Evolutionary conservation across 768 basidiomycete genomes (phyloP).

Genomic region (Leccinum olivaceopallidum): DNA sequence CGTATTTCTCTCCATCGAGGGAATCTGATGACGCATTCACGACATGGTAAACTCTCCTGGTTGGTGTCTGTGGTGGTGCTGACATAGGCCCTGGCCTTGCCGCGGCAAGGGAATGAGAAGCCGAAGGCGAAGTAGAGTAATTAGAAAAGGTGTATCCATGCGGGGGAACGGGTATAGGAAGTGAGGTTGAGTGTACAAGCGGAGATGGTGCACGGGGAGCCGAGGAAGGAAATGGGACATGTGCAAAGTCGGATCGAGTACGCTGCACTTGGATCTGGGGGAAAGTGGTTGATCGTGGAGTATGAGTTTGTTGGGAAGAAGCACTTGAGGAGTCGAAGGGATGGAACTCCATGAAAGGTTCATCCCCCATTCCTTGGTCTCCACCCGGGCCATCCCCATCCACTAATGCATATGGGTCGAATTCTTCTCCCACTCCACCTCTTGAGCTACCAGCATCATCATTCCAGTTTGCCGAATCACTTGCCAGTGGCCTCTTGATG

Average conservation of each 20-base stretch:
- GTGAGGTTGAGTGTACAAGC: conserved; percentile 24
- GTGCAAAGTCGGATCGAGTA: conserved; percentile 21
- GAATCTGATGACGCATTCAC: conserved; percentile 38
- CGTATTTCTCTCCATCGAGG: conserved; percentile 18
- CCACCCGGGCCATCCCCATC: conserved; percentile 15
- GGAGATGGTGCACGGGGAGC: conserved; percentile 23
- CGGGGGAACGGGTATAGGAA: conserved; percentile 19
- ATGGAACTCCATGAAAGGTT: conserved; percentile 23
- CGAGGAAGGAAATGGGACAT: conserved; percentile 11
- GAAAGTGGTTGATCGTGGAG: conserved; percentile 19
- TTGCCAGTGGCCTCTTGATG: conserved; percentile 21
- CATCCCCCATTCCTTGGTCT: conserved; percentile 16
- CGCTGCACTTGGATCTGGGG: conserved; percentile 29
- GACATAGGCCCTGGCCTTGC: conserved; percentile 6
- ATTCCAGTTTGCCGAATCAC: conserved; percentile 13
- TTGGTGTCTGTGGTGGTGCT: conserved; percentile 34
- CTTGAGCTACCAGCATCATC: conserved; percentile 4
- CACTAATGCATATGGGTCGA: conserved; percentile 31
- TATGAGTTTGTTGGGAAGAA: conserved; percentile 22
- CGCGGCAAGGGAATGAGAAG: conserved; percentile 7
- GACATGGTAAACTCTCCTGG: conserved; percentile 43
- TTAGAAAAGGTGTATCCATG: conserved; percentile 7
- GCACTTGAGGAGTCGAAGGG: conserved; percentile 24
- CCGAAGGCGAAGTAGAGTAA: conserved; percentile 12
- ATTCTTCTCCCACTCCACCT: conserved; percentile 10